These are phyloP conservation scores for Coemansia sp. DNA, from an alignment of 192 early-diverging fungal species.

Conservation along the genomic window DNA sequence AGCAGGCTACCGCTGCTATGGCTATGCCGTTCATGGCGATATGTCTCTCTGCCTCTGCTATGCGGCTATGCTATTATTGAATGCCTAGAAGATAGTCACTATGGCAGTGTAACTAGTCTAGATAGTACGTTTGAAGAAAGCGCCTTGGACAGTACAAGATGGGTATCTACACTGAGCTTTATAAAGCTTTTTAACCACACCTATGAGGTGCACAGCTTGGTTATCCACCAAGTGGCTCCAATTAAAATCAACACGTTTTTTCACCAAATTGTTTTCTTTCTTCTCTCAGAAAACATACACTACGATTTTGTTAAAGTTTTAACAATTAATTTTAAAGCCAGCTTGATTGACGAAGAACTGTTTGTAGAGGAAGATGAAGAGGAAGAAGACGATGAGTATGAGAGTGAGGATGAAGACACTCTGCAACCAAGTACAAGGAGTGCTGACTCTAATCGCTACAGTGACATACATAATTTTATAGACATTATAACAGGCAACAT, in stretches of 20 bases:
- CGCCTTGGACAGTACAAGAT: not conserved
- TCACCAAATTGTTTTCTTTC: not conserved
- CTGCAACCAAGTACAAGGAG: too few relatives aligned
- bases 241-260: not conserved
- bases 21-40: not conserved
- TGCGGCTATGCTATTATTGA: conserved; percentile 1
- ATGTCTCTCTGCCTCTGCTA: not conserved
- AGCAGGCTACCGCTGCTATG: not conserved
- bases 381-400: not conserved
- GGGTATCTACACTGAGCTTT: conserved; percentile 1
- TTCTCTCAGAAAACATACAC: not conserved
- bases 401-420: not conserved
- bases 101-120: not conserved
- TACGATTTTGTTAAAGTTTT: not conserved
- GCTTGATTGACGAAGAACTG: not conserved
- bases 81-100: not conserved
- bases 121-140: not conserved
- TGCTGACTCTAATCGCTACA: too few relatives aligned
- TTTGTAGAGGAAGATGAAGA: not conserved
- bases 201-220: not conserved
- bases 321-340: not conserved
- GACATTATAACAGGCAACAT: too few relatives aligned
- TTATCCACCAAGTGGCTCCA: not conserved
- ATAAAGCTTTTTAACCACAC: not conserved
- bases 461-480: too few relatives aligned